Conservation (phyloP, 768 basidiomycete species). For the Russula emetica region DNA sequence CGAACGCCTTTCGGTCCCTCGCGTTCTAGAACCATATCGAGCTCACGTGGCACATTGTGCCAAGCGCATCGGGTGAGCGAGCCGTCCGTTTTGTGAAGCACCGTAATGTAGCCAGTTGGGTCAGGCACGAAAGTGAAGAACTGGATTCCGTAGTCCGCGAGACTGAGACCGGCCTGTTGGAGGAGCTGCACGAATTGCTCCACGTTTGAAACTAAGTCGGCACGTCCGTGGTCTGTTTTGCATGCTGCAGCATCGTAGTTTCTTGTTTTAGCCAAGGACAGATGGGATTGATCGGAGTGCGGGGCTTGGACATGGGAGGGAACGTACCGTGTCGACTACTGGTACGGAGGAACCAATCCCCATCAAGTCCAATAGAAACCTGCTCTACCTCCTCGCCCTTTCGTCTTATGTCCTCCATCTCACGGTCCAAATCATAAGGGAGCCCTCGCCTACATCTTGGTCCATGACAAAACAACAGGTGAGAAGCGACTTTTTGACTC, state of each 20-base stretch:
- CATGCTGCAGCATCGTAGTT: not conserved
- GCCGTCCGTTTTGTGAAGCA: conserved; percentile 10
- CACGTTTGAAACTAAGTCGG: conserved; percentile 5
- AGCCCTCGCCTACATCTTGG: conserved; percentile 7
- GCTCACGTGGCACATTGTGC: conserved; percentile 10
- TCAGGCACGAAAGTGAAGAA: conserved; percentile 20
- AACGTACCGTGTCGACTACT: conserved; percentile 14
- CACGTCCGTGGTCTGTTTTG: not conserved
- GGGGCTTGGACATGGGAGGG: not conserved
- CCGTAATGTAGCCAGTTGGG: conserved; percentile 6
- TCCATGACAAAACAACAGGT: not conserved
- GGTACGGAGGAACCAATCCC: conserved; percentile 22
- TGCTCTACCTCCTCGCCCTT: conserved; percentile 15
- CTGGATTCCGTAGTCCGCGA: conserved; percentile 10
- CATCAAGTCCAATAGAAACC: conserved; percentile 17
- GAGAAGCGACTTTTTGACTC: not conserved
- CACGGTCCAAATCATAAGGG: conserved; percentile 13
- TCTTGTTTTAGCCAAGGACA: not conserved
- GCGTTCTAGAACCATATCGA: conserved; percentile 7
- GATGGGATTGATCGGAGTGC: not conserved
- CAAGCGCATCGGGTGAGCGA: conserved; percentile 10
- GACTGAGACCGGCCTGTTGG: not conserved
- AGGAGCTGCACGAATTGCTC: conserved; percentile 9
- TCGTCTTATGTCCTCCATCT: conserved; percentile 3
- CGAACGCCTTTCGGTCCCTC: conserved; percentile 11